These are phyloP conservation scores for Aspergillus brasiliensis DNA, from an alignment of 2,329 filamentous ascomycete genomes.

Conservation along the genomic window DNA sequence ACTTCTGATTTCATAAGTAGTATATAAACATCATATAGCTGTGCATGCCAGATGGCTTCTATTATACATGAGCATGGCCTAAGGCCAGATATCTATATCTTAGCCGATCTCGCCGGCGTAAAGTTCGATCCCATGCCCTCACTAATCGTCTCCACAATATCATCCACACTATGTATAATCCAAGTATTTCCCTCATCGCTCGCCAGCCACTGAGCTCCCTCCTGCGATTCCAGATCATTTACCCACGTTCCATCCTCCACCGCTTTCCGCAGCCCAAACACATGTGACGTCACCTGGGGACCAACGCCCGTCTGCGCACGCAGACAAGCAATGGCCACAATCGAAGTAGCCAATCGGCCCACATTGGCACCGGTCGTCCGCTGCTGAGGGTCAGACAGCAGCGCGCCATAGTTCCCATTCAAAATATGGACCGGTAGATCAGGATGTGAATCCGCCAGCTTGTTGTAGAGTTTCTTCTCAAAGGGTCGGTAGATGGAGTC, in stretches of 20 bases:
- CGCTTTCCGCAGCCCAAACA: slow-evolving; percentile 78
- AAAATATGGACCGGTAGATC: slow-evolving; percentile 81
- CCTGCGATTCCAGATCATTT: slow-evolving; percentile 53
- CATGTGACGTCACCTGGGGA: slow-evolving; percentile 77
- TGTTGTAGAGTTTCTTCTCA: slow-evolving; percentile 68
- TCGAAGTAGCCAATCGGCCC: slow-evolving; percentile 70
- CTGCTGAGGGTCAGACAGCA: slow-evolving; percentile 69
- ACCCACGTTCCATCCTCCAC: slow-evolving; percentile 66
- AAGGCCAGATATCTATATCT: slow-evolving; percentile 26
- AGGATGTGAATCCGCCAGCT: slow-evolving; percentile 74
- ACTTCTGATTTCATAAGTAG: no score
- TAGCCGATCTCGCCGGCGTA: slow-evolving; percentile 50
- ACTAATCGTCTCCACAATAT: slow-evolving; percentile 56
- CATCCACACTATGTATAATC: slow-evolving; percentile 64
- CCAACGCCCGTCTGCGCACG: slow-evolving; percentile 79
- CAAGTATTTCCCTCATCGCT: slow-evolving; percentile 66
- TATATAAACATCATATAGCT: no score
- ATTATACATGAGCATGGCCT: neutral
- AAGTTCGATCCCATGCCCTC: slow-evolving; percentile 56
- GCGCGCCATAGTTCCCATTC: slow-evolving; percentile 69
- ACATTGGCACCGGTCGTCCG: slow-evolving; percentile 54
- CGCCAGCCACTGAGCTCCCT: slow-evolving; percentile 63
- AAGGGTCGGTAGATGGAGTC: slow-evolving; percentile 75
- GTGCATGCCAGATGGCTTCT: neutral
- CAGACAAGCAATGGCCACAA: slow-evolving; percentile 74